Evolutionary conservation across 2,329 filamentous ascomycete genomes (phyloP), one percentile per base, ranked within the genome.

Genomic region (Moelleriella libera): DNA sequence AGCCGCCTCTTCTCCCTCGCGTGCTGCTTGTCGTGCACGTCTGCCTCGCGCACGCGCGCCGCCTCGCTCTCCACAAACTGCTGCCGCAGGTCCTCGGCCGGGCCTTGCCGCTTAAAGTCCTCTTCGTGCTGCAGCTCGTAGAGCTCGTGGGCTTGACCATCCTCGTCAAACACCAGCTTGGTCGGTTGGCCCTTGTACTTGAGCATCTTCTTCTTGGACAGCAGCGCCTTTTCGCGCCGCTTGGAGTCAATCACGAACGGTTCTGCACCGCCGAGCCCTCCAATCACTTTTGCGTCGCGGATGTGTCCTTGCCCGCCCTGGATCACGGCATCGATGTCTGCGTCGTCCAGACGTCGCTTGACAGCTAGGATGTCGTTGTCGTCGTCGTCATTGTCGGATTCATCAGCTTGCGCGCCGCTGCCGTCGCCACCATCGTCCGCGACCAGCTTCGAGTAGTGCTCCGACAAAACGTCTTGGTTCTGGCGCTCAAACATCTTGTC

Each of bases 401-500:
- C 84, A 48, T 82, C 21, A 21, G 21, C 21, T 21, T 21, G 21
- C 21, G 21, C 21, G 21, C 21, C 21, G 21, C 3, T 82, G 45
- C 82, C 79, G 5, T 72, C 76, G 47, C 78, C 78, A 12, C 71
- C 76, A 49, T 72, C 63, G 5, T 74, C 74, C 8, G 34, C 34
- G 50, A 97, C 81, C 52, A 98, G 75, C 59, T 90, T 95, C 50
- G 80, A 79, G 70, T 96, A 97, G 66, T 98, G 92, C 48, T 83
- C 81, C n/a, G 90, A 89, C 53, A 98, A 68, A 32, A 98, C 85
- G 60, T 96, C 89, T 65, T 97, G 90, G 65, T 98, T 98, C 56
- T 84, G 85, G 51, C 92, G 77, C 69, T 96, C 90, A 65, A 97
- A 96, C 92, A 98, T 97, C 56, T 88, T 83, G 64, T 98, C 88